Base-by-base conservation (phyloP, 148 eudicot species). In the Gaultheria prostrata region DNA sequence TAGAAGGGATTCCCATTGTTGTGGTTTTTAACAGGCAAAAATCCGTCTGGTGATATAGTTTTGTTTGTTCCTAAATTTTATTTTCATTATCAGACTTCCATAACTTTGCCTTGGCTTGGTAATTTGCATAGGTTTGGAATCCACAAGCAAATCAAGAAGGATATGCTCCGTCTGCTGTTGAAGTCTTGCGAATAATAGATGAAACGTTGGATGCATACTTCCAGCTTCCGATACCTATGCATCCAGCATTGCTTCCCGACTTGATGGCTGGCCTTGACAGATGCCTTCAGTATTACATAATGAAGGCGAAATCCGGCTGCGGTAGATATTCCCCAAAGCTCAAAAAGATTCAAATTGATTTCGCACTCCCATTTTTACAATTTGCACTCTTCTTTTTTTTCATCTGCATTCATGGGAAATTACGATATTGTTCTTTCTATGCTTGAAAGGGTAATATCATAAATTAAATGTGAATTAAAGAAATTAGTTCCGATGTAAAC, bases 191-290 rank as follows among this genome's bases (percentile, higher is more conserved):
- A 75, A 84, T 83, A 53, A 88, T 92, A 84, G 95, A 97, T 77
- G 99, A 97, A 85, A 91, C 94, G 43, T 88, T 97, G 82, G 97
- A 97, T 83, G 95, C 93, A 76, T 97, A 87, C 90, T 97, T 94
- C 89, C 92, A 87, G 90, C 91, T 97, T 81, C 99, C 99, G 71
- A 94, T 97, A 91, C 98, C 95, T 33, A 91, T 92, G 90, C 99
- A 97, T 87, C 99, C 98, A 33, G 91, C 91, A 61, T 80, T 94
- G 74, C 98, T 97, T 81, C 97, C 98, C 35, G 99, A 97, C 85
- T 88, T 97, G 86, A 88, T 97, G 77, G 77, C 88, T 83, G 97
- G 96, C 83, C 95, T 97, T 79, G 99, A 97, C 86, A 88, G 95
- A 87, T 94, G 95, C 84, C 90, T 97, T 80, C 95, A 97, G 70